Percentiles rank a stretch among this genome's conserved stretches.
These are phyloP conservation scores for Cryomyces minteri DNA, from an alignment of 495 filamentous ascomycete species.

Conservation along the genomic window DNA sequence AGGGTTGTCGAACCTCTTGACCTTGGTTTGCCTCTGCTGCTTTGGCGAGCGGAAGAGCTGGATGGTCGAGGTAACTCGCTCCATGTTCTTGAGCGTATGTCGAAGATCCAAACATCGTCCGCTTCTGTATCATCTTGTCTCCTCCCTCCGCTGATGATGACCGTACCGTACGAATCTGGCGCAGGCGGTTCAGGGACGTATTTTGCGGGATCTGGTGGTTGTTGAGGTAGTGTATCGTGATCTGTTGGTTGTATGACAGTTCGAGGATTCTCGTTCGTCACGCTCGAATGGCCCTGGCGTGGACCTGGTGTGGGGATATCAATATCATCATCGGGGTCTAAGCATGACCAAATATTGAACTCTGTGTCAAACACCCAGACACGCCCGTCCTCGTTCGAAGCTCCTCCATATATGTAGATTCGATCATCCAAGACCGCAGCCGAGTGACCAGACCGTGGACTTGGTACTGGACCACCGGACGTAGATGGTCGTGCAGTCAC, in stretches of 20 bases:
- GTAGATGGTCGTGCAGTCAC: conserved; percentile 18
- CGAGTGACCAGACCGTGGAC: conserved; percentile 36
- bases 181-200: conserved; percentile 16
- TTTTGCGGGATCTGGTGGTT: conserved; percentile 13
- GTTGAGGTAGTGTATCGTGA: conserved; percentile 10
- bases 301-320: conserved; percentile 21
- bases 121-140: neutral
- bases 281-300: conserved; percentile 6
- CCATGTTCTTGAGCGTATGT: conserved; percentile 15
- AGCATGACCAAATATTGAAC: conserved; percentile 33
- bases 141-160: conserved; percentile 16
- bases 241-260: conserved; percentile 1
- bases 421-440: conserved; percentile 36
- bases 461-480: conserved; percentile 24
- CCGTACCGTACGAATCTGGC: conserved; percentile 14
- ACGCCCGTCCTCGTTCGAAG: conserved; percentile 34
- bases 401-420: conserved; percentile 47
- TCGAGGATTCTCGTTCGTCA: neutral
- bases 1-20: neutral
- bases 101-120: conserved; percentile 17
- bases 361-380: conserved; percentile 48
- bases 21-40: too few species aligned
- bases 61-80: conserved; percentile 7
- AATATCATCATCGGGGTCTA: conserved; percentile 28
- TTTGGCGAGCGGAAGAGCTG: neutral